Conservation (phyloP, 768 basidiomycete genomes). For the Psilocybe sp. region DNA sequence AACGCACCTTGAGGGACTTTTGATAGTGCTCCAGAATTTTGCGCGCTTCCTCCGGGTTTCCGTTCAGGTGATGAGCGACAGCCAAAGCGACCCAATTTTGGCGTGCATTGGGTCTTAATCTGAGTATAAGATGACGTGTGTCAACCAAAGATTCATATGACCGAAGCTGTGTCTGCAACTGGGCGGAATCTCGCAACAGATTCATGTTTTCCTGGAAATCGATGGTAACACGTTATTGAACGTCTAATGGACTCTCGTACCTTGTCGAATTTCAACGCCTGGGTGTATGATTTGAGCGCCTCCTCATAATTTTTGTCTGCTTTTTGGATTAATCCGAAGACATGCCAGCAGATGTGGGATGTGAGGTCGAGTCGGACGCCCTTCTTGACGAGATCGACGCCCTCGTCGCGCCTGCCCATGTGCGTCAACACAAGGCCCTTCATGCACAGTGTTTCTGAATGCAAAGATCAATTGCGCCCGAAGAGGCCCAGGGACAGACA, state of each 20-base stretch:
- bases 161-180: conserved; percentile 85
- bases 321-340: conserved; percentile 92
- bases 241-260: conserved; percentile 38
- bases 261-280: conserved; percentile 87
- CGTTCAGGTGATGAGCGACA: conserved; percentile 84
- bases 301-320: conserved; percentile 94
- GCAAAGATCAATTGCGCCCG: conserved; percentile 2
- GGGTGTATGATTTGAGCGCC: conserved; percentile 88
- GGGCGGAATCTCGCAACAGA: conserved; percentile 86
- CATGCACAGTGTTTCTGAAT: conserved; percentile 90
- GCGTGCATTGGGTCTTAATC: conserved; percentile 76
- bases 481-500: conserved; percentile 16
- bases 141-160: conserved; percentile 76
- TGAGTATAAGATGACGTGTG: conserved; percentile 78
- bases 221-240: background rate
- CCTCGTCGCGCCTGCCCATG: conserved; percentile 78
- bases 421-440: conserved; percentile 87
- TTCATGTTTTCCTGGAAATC: conserved; percentile 85
- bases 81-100: conserved; percentile 90
- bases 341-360: conserved; percentile 98
- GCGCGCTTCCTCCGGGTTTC: conserved; percentile 67
- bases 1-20: conserved; percentile 62
- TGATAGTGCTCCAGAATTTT: conserved; percentile 74
- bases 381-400: conserved; percentile 79
- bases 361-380: conserved; percentile 78